Evolutionary conservation across 176 grass and related monocot genomes (phyloP), one percentile per base, ranked within the genome.

Genomic region (Rhynchospora breviuscula): DNA sequence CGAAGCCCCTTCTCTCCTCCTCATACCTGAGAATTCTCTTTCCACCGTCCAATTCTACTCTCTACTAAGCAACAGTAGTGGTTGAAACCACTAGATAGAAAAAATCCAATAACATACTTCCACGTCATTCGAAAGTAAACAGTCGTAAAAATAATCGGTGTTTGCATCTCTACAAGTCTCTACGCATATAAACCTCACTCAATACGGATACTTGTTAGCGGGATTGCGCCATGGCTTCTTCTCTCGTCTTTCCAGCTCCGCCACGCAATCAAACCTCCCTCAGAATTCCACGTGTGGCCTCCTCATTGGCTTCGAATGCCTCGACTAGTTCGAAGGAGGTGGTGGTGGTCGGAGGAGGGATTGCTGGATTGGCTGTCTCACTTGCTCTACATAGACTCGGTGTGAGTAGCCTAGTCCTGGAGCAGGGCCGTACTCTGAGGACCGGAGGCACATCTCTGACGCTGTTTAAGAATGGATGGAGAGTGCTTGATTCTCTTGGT

Each of bases 401-500:
- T 81, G 89, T 94, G 17, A 22, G 63, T 45, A 83, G 92, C 40
- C 43, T 90, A 57, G 90, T 98, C 63, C 87, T 98, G 74, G 95
- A 98, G 87, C 92, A 98, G 80, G 87, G 92, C 23, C 51, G 76
- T 25, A 59, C 95, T 59, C 87, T 98, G 43, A 90, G 95, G 67
- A 78, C 90, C 1, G 95, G 92, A 11, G 95, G 95, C 69, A 94
- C 92, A 68, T 98, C 95, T 63, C 87, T 98, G 72, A 94, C 95
- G 85, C 87, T 98, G 46, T 94, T 90, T 86, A 98, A 91, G 85
- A 98, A 94, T 80, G 95, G 92, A 44, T 94, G 95, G 95, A 88
- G 92, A 88, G 92, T 91, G 19, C 89, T 98, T 66, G 90, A 98
- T 87, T 62, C 89, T 63, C 69, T 94, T 56, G 95, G 90, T 59